Evolutionary conservation across 345 rosid genomes (phyloP).

Genomic region (Turnera subulata): DNA sequence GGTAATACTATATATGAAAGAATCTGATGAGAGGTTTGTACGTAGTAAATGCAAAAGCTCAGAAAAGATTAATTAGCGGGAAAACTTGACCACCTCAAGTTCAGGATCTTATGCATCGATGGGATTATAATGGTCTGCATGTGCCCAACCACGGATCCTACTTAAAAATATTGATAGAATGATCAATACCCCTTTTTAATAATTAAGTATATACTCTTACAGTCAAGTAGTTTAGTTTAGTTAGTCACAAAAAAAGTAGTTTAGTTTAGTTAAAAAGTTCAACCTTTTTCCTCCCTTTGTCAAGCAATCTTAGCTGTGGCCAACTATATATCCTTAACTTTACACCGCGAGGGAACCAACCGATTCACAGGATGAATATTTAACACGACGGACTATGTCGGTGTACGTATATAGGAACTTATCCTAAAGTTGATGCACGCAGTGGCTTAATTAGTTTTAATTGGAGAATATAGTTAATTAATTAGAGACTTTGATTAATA

Average conservation of each 20-base stretch:
- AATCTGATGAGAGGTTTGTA: background rate
- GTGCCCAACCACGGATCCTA: conserved; percentile 24
- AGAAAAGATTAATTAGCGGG: background rate
- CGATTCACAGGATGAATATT: too few relatives aligned
- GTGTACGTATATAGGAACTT: background rate
- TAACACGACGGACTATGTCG: background rate
- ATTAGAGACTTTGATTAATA: too few relatives aligned
- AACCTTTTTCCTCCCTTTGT: conserved; percentile 7
- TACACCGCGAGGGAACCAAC: background rate
- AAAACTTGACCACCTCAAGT: conserved; percentile 27
- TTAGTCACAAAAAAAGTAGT: too few relatives aligned
- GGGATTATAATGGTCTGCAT: conserved; percentile 29
- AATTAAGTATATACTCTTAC: too few relatives aligned
- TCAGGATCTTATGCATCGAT: conserved; percentile 25
- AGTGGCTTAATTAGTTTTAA: background rate
- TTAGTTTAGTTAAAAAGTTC: background rate
- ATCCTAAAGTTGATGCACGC: background rate
- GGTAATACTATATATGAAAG: conserved; percentile 1
- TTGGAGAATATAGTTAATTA: too few relatives aligned
- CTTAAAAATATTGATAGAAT: background rate
- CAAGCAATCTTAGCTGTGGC: conserved; percentile 18
- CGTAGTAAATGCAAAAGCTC: background rate
- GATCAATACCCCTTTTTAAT: too few relatives aligned
- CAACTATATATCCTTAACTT: background rate
- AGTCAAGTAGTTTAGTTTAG: too few relatives aligned